Evolutionary conservation across 106 monocot genomes (phyloP).

Genomic region (Dendrobium huoshanense): DNA sequence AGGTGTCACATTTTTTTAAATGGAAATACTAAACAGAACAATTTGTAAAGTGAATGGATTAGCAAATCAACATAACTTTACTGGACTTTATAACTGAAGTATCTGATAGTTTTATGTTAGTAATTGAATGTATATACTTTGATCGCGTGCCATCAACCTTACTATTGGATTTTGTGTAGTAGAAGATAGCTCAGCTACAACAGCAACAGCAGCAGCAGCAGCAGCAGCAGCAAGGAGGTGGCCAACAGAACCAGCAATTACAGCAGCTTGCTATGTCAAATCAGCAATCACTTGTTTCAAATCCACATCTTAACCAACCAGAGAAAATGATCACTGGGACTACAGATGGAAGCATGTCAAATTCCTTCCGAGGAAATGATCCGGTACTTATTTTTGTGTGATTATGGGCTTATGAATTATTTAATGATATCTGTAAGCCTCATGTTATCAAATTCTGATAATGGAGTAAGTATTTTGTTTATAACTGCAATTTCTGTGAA

Average conservation of each 20-base stretch:
- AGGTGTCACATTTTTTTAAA: no score
- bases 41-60: neutral
- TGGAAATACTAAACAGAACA: neutral
- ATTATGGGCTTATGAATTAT: neutral
- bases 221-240: constrained; percentile 2
- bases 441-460: neutral
- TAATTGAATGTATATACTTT: neutral
- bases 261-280: neutral
- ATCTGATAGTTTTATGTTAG: neutral
- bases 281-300: constrained; percentile 7
- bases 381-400: neutral
- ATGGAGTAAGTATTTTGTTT: neutral
- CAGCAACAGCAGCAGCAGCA: neutral
- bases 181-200: constrained; percentile 12
- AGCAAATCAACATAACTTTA: neutral
- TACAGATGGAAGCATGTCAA: constrained; percentile 6
- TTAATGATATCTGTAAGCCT: neutral
- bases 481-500: neutral
- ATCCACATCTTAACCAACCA: constrained; percentile 1
- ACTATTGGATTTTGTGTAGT: constrained; percentile 5
- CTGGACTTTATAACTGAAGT: neutral
- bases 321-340: neutral
- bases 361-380: constrained; percentile 9
- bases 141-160: neutral
- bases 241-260: constrained; percentile 5